A percentile compares a stretch with the other conserved stretches of the same genome.
These are phyloP conservation scores for Atkinsonella hypoxylon DNA, from an alignment of 2,329 filamentous ascomycete species.

Conservation along the genomic window DNA sequence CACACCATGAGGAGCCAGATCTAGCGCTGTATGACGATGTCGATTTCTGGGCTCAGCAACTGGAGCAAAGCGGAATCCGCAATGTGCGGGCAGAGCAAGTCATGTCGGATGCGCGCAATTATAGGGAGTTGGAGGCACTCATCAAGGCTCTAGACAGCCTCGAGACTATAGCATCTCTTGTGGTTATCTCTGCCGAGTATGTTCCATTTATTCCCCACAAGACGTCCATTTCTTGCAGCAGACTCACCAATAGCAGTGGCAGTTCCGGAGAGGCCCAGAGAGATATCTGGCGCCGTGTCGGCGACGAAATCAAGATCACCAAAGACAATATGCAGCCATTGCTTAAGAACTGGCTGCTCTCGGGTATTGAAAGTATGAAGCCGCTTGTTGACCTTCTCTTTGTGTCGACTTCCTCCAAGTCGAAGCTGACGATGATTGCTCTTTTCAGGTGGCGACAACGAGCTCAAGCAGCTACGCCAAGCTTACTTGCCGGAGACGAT, in stretches of 20 bases:
- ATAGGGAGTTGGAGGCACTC: slow-evolving; percentile 57
- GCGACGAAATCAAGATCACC: slow-evolving; percentile 38
- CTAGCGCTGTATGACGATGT: slow-evolving; percentile 26
- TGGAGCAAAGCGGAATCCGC: slow-evolving; percentile 23
- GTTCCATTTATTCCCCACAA: slow-evolving; percentile 13
- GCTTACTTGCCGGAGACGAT: slow-evolving; percentile 78
- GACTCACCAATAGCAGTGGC: background rate
- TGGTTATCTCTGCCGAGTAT: slow-evolving; percentile 40
- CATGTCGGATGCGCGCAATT: slow-evolving; percentile 44
- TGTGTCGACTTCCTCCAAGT: background rate
- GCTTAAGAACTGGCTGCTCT: slow-evolving; percentile 52
- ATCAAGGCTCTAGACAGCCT: slow-evolving; percentile 54
- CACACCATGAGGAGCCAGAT: slow-evolving; percentile 24
- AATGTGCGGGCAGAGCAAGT: slow-evolving; percentile 30
- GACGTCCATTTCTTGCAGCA: too few species aligned
- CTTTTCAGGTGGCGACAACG: slow-evolving; percentile 35
- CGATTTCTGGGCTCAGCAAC: slow-evolving; percentile 27
- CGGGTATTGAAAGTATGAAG: slow-evolving; percentile 41
- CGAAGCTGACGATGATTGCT: background rate
- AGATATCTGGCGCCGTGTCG: slow-evolving; percentile 43
- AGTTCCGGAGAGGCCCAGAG: slow-evolving; percentile 26
- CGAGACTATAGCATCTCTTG: slow-evolving; percentile 51
- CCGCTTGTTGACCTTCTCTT: background rate
- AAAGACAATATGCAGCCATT: slow-evolving; percentile 48
- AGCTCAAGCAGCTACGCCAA: slow-evolving; percentile 54